Evolutionary conservation across 371 early-diverging fungal genomes (phyloP).

Genomic region (Actinomortierella wolfii): DNA sequence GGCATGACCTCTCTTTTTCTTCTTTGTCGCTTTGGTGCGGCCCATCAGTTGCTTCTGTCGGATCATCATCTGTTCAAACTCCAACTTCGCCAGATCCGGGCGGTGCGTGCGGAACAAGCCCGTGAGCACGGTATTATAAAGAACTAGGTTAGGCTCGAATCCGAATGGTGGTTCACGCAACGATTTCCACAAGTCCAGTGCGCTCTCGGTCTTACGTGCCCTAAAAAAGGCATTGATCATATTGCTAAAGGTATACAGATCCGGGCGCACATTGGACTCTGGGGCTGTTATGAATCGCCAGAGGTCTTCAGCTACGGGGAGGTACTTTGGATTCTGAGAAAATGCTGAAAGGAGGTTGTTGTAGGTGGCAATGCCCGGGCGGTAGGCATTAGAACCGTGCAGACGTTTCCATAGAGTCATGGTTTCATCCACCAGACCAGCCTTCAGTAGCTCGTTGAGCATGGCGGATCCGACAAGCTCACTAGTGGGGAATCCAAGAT

Average conservation of each 20-base stretch:
- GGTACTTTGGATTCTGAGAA: conserved; percentile 12
- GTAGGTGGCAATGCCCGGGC: not conserved
- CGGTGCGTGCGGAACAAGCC: conserved; percentile 29
- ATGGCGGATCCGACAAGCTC: conserved; percentile 9
- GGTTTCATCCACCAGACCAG: conserved; percentile 15
- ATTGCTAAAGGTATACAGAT: conserved; percentile 21
- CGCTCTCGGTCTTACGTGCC: conserved; percentile 9
- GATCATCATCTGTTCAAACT: conserved; percentile 12
- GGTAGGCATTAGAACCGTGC: not conserved
- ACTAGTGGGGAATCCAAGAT: conserved; percentile 22
- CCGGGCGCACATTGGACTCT: conserved; percentile 14
- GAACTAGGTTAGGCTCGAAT: conserved; percentile 11
- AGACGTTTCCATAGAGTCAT: conserved; percentile 10
- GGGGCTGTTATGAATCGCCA: conserved; percentile 12
- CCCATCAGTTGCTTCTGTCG: not conserved
- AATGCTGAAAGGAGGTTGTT: conserved; percentile 29
- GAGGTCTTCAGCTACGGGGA: conserved; percentile 10
- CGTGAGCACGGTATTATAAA: conserved; percentile 19
- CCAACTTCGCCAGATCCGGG: conserved; percentile 17
- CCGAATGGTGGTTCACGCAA: conserved; percentile 22
- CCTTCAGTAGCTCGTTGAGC: conserved; percentile 23
- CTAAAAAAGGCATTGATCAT: conserved; percentile 32
- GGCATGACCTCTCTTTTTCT: no score
- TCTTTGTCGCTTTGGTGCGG: no score
- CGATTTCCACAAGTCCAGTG: conserved; percentile 18